These are phyloP conservation scores for Yamadazyma diddensiae DNA, from an alignment of 1,139 yeast genomes.

Conservation along the genomic window DNA sequence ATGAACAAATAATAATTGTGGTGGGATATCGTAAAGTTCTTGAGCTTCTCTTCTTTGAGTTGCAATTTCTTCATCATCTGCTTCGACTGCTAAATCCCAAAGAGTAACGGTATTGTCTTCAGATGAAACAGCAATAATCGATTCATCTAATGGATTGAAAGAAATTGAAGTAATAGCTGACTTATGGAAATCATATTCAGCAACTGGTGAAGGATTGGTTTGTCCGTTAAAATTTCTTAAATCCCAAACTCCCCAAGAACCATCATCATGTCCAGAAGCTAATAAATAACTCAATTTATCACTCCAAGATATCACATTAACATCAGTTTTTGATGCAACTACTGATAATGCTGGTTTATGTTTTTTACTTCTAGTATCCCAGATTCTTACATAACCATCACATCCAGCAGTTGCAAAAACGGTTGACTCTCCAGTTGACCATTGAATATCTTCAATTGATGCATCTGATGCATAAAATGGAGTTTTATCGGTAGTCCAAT, in stretches of 20 bases:
- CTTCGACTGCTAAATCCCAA: conserved; percentile 97
- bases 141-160: conserved; percentile 93
- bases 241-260: conserved; percentile 98
- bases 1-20: conserved; percentile 92
- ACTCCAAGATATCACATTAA: conserved; percentile 96
- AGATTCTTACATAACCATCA: conserved; percentile 88
- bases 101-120: conserved; percentile 95
- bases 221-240: conserved; percentile 74
- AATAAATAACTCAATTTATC: conserved; percentile 78
- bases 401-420: conserved; percentile 93
- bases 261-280: conserved; percentile 97
- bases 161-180: conserved; percentile 90
- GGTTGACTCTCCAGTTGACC: conserved; percentile 90
- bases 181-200: conserved; percentile 92
- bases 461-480: conserved; percentile 70
- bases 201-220: conserved; percentile 71
- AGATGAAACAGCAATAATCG: conserved; percentile 90
- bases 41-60: conserved; percentile 70
- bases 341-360: conserved; percentile 89
- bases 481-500: conserved; percentile 84
- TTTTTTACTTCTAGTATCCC: conserved; percentile 95
- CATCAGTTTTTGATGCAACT: conserved; percentile 78
- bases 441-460: conserved; percentile 93
- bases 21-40: conserved; percentile 88
- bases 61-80: conserved; percentile 90